These are phyloP conservation scores for Candida xiaguanensis DNA, from an alignment of 805 yeast species.

Conservation along the genomic window DNA sequence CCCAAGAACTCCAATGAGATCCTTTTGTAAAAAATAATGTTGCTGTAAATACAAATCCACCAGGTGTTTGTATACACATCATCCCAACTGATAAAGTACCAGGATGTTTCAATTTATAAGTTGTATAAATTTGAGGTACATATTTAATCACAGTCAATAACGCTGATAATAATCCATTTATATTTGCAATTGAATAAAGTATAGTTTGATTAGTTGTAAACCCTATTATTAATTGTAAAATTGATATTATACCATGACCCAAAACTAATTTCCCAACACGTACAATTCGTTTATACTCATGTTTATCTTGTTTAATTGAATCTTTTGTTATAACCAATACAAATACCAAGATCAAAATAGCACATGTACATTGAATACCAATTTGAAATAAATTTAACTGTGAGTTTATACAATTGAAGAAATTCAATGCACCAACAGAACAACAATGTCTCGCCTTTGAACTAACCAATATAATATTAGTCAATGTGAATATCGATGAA, in stretches of 20 bases:
- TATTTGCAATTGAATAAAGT: constrained; percentile 44
- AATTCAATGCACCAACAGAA: constrained; percentile 33
- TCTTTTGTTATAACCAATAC: constrained; percentile 47
- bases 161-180: constrained; percentile 65
- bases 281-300: constrained; percentile 41
- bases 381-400: constrained; percentile 67
- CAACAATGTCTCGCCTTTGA: constrained; percentile 65
- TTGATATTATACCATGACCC: constrained; percentile 30
- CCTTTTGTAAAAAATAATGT: constrained; percentile 69
- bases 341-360: constrained; percentile 51
- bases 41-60: constrained; percentile 79
- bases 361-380: constrained; percentile 57
- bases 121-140: constrained; percentile 74
- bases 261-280: constrained; percentile 40
- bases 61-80: constrained; percentile 89
- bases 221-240: constrained; percentile 33
- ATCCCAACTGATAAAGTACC: constrained; percentile 76
- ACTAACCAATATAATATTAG: constrained; percentile 63
- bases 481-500: constrained; percentile 63
- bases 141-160: constrained; percentile 65
- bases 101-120: constrained; percentile 65
- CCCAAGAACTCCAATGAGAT: constrained; percentile 83
- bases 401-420: constrained; percentile 62
- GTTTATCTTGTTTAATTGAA: constrained; percentile 44
- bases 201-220: constrained; percentile 19